Base-by-base conservation (phyloP, 2,329 filamentous ascomycete genomes). In the Corynespora cassiicola region DNA sequence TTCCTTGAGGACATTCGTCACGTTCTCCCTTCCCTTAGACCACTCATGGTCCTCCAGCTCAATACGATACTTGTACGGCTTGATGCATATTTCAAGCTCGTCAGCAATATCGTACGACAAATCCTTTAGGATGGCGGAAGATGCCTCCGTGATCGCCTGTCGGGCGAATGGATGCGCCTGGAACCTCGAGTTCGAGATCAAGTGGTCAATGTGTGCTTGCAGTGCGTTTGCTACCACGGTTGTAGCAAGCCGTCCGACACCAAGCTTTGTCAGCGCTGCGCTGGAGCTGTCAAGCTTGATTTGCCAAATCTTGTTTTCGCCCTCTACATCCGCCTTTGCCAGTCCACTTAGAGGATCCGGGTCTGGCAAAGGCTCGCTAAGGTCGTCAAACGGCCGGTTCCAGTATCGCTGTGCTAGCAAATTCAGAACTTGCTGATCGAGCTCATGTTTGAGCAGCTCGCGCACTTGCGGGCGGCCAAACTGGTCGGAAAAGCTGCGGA, bases 1-100 rank as follows among this genome's bases (percentile, higher is more conserved):
- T 33, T 86, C 85, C 68, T 95, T 95, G n/a, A 99, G 73, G 1
- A 94, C 84, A 7, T 76, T 79, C 24, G 83, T 80, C 1, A 92
- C 86, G 54, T 95, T 94, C 29, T 96, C 90, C 34, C 92, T 79
- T 1, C 90, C 91, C 45, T 87, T 83, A 3, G 77, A 69, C 94
- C 94, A 99, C 66, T 99, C 95, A 6, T 84, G 78, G 24, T 91
- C 88, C 60, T 96, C 90, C 28, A 99, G 85, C 56, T 99, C 94
- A 42, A 99, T 95, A 47, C 96, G 90, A 54, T 92, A 97, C 66
- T 99, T 99, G 76, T 92, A 99, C 0, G 95, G 94, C 69, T 99
- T 99, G 71, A 99, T 95, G 65, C 92, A 99, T 64, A 97, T 97
- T 69, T 99, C 94, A 1, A 99, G 88, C 70, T 97, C 94, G 60